Conservation (phyloP, 768 basidiomycete genomes). For the Suillus occidentalis region DNA sequence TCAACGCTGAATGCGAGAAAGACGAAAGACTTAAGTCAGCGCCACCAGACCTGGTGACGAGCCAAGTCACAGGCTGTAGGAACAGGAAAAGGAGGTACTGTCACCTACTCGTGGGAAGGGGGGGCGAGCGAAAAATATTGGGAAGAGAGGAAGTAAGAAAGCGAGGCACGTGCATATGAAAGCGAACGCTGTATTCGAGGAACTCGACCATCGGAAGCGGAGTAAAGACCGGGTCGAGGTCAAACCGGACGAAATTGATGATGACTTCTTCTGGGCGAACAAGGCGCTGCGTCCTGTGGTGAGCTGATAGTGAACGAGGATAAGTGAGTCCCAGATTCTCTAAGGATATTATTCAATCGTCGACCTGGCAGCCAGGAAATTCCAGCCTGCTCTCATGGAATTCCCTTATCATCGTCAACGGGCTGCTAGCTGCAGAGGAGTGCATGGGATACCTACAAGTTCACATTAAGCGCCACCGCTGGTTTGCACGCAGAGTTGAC, state of each 20-base stretch:
- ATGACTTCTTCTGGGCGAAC: conserved; percentile 75
- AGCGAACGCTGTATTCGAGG: conserved; percentile 47
- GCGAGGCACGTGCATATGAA: too few species aligned
- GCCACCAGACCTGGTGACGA: too few species aligned
- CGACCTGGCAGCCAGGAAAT: conserved; percentile 36
- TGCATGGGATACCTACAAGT: conserved; percentile 93
- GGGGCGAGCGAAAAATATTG: too few species aligned
- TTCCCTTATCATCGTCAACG: conserved; percentile 87
- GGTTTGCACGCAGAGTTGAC: conserved; percentile 86
- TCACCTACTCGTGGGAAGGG: too few species aligned
- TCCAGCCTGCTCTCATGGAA: conserved; percentile 46
- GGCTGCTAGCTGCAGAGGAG: conserved; percentile 86
- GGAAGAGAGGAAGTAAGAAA: too few species aligned
- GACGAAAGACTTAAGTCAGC: too few species aligned
- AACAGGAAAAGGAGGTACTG: too few species aligned
- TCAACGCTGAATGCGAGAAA: too few species aligned
- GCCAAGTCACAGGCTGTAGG: too few species aligned
- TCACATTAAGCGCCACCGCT: conserved; percentile 93
- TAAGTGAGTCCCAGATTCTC: conserved; percentile 81
- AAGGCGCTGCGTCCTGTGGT: conserved; percentile 47
- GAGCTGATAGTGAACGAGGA: conserved; percentile 82
- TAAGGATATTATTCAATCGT: conserved; percentile 84
- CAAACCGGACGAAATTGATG: conserved; percentile 43
- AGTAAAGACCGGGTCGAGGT: conserved; percentile 69
- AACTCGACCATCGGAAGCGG: conserved; percentile 35